A percentile compares a stretch with the other conserved stretches of the same genome.
phyloP scores from a whole-genome alignment of 1,284 basidiomycete species.

The Cutaneotrichosporon spelunceum region DNA sequence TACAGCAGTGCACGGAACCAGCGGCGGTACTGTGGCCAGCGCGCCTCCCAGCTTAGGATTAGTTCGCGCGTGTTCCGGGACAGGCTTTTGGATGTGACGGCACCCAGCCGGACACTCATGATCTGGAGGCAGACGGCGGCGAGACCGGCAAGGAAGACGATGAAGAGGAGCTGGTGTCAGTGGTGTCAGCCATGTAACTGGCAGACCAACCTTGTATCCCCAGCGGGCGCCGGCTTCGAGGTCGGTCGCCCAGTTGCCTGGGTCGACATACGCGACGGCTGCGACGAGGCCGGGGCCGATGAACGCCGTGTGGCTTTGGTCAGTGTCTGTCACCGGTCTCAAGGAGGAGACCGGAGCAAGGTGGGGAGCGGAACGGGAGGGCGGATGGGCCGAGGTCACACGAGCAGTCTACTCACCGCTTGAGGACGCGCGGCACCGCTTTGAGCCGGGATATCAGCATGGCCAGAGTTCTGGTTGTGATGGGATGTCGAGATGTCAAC shows the following conservation, averaged over 20 bases:
- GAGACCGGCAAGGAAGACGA: constrained; percentile 78
- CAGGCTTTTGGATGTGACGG: constrained; percentile 49
- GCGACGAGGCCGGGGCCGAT: constrained; percentile 53
- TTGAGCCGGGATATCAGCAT: background rate
- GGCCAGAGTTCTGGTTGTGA: background rate
- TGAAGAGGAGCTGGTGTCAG: constrained; percentile 63
- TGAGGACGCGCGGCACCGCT: background rate
- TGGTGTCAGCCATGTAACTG: background rate
- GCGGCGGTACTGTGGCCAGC: constrained; percentile 64
- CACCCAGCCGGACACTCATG: constrained; percentile 55
- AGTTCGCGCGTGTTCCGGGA: constrained; percentile 63
- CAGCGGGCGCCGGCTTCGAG: constrained; percentile 6
- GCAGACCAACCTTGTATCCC: constrained; percentile 55
- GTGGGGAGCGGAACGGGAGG: no score
- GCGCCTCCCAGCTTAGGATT: constrained; percentile 62
- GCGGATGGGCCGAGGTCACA: background rate
- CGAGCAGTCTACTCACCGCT: background rate
- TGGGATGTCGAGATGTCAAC: background rate
- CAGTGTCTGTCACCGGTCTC: background rate
- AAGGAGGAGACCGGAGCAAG: background rate
- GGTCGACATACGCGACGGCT: constrained; percentile 50
- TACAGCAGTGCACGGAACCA: constrained; percentile 49
- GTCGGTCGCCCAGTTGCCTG: constrained; percentile 43
- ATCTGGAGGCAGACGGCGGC: constrained; percentile 59
- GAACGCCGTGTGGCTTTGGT: constrained; percentile 46